Percentiles rank a stretch among this genome's conserved stretches.
These are phyloP conservation scores for Fusarium secorum DNA, from an alignment of 2,329 filamentous ascomycete genomes.

Conservation along the genomic window DNA sequence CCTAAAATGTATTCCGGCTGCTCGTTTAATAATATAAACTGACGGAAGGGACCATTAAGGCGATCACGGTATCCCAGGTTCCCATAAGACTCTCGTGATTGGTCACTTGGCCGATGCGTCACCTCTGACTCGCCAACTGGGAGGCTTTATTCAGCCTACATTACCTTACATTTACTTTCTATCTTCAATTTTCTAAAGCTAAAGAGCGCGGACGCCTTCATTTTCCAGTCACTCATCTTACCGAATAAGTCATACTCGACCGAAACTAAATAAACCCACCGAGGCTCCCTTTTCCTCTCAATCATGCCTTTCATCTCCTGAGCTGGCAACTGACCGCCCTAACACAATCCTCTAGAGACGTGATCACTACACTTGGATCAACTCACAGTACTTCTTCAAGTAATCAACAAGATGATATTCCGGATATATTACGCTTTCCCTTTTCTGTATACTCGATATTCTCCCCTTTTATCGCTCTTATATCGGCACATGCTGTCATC, in stretches of 20 bases:
- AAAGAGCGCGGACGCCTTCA: neutral
- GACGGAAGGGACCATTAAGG: slow-evolving; percentile 30
- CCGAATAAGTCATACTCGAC: neutral
- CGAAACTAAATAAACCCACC: neutral
- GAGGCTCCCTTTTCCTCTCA: neutral
- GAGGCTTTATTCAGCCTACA: neutral
- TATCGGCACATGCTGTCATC: slow-evolving; percentile 17
- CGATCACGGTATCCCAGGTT: slow-evolving; percentile 30
- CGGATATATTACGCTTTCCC: slow-evolving; percentile 25
- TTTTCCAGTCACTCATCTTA: neutral
- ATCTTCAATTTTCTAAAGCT: neutral
- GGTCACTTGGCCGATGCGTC: slow-evolving; percentile 40
- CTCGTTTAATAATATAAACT: neutral
- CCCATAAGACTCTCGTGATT: slow-evolving; percentile 32
- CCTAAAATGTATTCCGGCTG: neutral
- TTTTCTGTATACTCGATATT: slow-evolving; percentile 22
- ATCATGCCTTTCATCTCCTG: slow-evolving; percentile 36
- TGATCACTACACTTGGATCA: slow-evolving; percentile 29
- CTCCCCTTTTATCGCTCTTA: slow-evolving; percentile 8
- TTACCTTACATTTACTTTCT: neutral
- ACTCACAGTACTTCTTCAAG: slow-evolving; percentile 5
- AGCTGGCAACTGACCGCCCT: slow-evolving; percentile 32
- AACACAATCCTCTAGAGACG: slow-evolving; percentile 19
- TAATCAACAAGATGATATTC: slow-evolving; percentile 40
- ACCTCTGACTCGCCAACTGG: slow-evolving; percentile 38